A percentile compares a stretch with the other conserved stretches of the same genome.
Conservation (phyloP, 2,329 filamentous ascomycete genomes). For the Catunica adiposa region DNA sequence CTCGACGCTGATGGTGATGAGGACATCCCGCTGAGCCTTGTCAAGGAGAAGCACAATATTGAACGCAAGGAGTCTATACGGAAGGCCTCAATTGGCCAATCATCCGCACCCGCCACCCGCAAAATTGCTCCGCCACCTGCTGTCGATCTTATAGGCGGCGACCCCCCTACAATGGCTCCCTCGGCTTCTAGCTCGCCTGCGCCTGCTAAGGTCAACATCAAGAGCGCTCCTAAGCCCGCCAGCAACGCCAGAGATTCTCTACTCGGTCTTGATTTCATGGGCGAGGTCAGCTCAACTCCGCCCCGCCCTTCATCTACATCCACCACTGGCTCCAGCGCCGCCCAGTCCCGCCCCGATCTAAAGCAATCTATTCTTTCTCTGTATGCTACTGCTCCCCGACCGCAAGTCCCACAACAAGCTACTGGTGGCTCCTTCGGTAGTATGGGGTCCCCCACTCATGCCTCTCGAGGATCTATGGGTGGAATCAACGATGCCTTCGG, state of each 20-base stretch:
- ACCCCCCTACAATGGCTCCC: conserved; percentile 45
- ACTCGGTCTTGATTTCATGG: conserved; percentile 82
- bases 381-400: conserved; percentile 70
- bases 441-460: conserved; percentile 42
- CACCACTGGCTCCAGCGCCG: conserved; percentile 40
- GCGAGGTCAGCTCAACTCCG: conserved; percentile 48
- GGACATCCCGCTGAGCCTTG: conserved; percentile 49
- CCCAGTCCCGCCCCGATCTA: conserved; percentile 71
- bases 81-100: conserved; percentile 38
- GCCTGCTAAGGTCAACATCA: conserved; percentile 27
- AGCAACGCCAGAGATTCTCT: conserved; percentile 67
- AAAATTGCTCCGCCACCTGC: conserved; percentile 21
- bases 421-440: conserved; percentile 47
- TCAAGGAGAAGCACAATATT: conserved; percentile 49
- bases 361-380: conserved; percentile 96
- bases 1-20: conserved; percentile 66
- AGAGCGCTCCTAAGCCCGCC: conserved; percentile 47
- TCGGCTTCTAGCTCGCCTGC: conserved; percentile 9
- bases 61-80: conserved; percentile 43
- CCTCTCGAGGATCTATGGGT: conserved; percentile 33
- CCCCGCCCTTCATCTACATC: conserved; percentile 63
- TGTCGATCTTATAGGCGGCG: conserved; percentile 70
- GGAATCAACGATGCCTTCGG: conserved; percentile 63
- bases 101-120: conserved; percentile 21
- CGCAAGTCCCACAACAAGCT: conserved; percentile 42